These are phyloP conservation scores for Usnea hakonensis DNA, from an alignment of 495 filamentous ascomycete species.

Conservation along the genomic window DNA sequence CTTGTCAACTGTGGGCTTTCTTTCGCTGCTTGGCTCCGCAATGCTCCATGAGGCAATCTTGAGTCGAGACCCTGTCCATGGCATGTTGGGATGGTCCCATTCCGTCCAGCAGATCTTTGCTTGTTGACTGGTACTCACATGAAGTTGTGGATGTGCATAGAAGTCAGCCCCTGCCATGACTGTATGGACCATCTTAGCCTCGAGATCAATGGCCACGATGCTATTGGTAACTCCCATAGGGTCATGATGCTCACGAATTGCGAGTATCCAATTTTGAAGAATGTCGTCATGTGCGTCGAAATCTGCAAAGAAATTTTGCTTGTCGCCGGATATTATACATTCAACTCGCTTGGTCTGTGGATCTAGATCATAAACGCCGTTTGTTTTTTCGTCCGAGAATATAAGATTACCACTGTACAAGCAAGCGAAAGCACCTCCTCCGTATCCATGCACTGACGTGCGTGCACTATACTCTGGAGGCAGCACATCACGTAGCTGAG, in stretches of 20 bases:
- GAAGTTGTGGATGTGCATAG: constrained; percentile 42
- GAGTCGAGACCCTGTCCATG: constrained; percentile 40
- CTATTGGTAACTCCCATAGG: constrained; percentile 29
- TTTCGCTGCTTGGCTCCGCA: constrained; percentile 24
- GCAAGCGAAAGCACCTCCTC: constrained; percentile 30
- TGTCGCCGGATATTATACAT: constrained; percentile 25
- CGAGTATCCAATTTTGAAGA: constrained; percentile 32
- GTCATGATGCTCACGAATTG: constrained; percentile 41
- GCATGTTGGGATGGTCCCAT: constrained; percentile 46
- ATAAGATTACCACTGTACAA: constrained; percentile 32
- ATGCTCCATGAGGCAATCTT: constrained; percentile 33
- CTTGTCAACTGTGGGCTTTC: no score
- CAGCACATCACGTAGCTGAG: constrained; percentile 33
- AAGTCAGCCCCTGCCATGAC: constrained; percentile 39
- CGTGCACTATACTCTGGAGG: constrained; percentile 34
- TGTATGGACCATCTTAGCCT: constrained; percentile 19
- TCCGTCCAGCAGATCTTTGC: constrained; percentile 40
- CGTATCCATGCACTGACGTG: constrained; percentile 41
- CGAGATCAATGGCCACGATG: constrained; percentile 33
- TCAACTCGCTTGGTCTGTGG: constrained; percentile 24
- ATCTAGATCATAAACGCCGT: constrained; percentile 33
- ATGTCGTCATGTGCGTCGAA: constrained; percentile 35
- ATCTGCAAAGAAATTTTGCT: constrained; percentile 32
- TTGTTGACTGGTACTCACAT: constrained; percentile 37
- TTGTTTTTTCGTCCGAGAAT: constrained; percentile 34